Evolutionary conservation across 768 basidiomycete genomes (phyloP).

Genomic region (Boletus edulis): DNA sequence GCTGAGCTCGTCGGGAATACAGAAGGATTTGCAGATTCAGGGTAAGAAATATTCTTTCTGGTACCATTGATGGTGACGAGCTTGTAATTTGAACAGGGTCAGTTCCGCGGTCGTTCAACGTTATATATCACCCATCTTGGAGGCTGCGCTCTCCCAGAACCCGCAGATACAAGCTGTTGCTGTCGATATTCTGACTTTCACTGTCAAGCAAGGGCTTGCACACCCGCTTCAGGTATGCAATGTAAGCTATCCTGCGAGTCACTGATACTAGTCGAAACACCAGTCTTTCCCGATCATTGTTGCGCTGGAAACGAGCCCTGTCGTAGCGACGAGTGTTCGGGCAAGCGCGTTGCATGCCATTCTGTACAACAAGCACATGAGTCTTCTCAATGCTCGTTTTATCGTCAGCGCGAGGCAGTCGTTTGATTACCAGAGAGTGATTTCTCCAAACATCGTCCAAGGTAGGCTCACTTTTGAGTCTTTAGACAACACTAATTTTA

Average conservation of each 20-base stretch:
- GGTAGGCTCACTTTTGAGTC: constrained; percentile 38
- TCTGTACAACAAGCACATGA: constrained; percentile 85
- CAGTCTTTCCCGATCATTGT: constrained; percentile 91
- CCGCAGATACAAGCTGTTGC: constrained; percentile 75
- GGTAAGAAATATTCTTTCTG: constrained; percentile 51
- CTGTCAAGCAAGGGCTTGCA: constrained; percentile 91
- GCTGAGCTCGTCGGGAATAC: constrained; percentile 94
- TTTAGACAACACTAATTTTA: background rate
- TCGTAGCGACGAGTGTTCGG: constrained; percentile 56
- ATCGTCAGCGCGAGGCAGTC: constrained; percentile 76
- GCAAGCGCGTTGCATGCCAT: constrained; percentile 79
- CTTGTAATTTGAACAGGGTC: constrained; percentile 51
- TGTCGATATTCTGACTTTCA: constrained; percentile 88
- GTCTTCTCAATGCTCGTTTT: constrained; percentile 84
- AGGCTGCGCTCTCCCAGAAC: constrained; percentile 73
- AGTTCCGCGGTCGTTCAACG: constrained; percentile 94
- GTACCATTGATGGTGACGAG: background rate
- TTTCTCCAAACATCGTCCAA: constrained; percentile 45
- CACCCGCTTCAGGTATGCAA: constrained; percentile 82
- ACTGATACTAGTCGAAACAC: background rate
- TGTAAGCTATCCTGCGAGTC: background rate
- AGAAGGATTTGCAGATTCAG: constrained; percentile 94
- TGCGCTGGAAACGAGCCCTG: constrained; percentile 86
- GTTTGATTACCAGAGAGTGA: constrained; percentile 77
- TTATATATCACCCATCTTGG: constrained; percentile 78